Base-by-base conservation (phyloP, 208 protist species). In the Entamoeba dispar region DNA sequence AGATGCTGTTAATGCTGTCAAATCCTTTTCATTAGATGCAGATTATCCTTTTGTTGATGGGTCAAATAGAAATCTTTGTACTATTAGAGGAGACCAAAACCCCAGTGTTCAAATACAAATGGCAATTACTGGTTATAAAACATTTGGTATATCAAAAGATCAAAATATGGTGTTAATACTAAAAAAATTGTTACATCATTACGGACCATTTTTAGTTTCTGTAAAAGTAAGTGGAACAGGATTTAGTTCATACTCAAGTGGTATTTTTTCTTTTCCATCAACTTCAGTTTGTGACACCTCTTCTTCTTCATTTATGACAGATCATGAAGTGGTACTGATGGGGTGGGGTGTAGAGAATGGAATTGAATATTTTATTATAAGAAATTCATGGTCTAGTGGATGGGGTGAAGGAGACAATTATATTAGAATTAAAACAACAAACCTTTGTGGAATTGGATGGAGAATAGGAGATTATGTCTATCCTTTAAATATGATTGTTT, bases 321-420 rank as follows among this genome's bases (percentile, higher is more conserved):
- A 95, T 49, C 96, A 97, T 91, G 95, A 93, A 55, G 90, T 94
- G 77, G 12, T 50, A 12, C 34, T 94, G 31, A 38, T 94, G 38
- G 93, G 93, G 4, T 94, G 73, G 52, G 93, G 93, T 31, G 4
- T 34, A 47, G 91, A 92, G 22, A 92, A 94, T 51, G 50, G 49
- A 17, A 8, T 34, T 12, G 27, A 92, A 49, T 94, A 69, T 91
- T 94, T 90, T 90, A 92, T 61, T 3, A 69, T 92, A 15, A 52
- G 50, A 34, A 92, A 92, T 43, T 92, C 91, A 3, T 92, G 91
- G 91, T 50, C 19, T 34, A 50, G 7, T 55, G 91, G 51, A 31
- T 92, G 14, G 14, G 91, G 91, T 22, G 91, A 92, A 47, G 17
- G 31, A 38, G 27, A 86, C 19, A 86, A 86, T n/a, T 86, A 86